These are phyloP conservation scores for Naganishia randhawae DNA, from an alignment of 768 basidiomycete species.

Conservation along the genomic window DNA sequence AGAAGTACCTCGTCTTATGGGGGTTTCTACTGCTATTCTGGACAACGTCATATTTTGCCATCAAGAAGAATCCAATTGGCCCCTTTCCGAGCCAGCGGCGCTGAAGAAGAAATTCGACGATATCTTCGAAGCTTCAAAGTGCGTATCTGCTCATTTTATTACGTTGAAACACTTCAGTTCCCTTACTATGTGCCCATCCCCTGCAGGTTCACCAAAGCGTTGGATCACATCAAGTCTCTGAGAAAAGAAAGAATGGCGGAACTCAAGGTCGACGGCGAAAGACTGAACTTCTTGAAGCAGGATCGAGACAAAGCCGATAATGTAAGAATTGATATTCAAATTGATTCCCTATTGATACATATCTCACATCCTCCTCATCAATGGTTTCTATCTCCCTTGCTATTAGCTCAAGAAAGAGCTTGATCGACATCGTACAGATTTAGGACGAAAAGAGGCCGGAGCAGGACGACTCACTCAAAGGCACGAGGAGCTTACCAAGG, in stretches of 20 bases:
- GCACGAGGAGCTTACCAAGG: constrained; percentile 61
- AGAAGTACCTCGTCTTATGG: constrained; percentile 87
- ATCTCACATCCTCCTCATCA: no score
- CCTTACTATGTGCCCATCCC: not conserved
- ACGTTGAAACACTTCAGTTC: not conserved
- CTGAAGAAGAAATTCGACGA: constrained; percentile 99
- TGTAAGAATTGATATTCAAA: no score
- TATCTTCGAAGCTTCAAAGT: constrained; percentile 96
- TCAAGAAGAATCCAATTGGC: constrained; percentile 99
- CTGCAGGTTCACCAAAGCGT: constrained; percentile 86
- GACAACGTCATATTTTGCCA: constrained; percentile 99
- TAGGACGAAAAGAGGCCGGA: constrained; percentile 68
- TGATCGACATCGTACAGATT: constrained; percentile 59
- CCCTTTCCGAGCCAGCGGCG: constrained; percentile 78
- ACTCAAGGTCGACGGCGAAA: constrained; percentile 87
- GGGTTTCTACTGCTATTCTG: constrained; percentile 95
- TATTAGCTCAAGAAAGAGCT: constrained; percentile 61
- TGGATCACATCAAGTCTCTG: constrained; percentile 82
- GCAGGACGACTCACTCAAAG: constrained; percentile 67
- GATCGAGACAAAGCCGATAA: constrained; percentile 87
- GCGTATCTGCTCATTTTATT: constrained; percentile 51
- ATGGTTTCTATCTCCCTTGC: not conserved
- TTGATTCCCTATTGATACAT: no score
- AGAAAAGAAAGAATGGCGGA: constrained; percentile 87
- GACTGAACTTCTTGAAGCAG: constrained; percentile 66